Conservation (phyloP, 139 green algal genomes). For the Picochlorum sp. region DNA sequence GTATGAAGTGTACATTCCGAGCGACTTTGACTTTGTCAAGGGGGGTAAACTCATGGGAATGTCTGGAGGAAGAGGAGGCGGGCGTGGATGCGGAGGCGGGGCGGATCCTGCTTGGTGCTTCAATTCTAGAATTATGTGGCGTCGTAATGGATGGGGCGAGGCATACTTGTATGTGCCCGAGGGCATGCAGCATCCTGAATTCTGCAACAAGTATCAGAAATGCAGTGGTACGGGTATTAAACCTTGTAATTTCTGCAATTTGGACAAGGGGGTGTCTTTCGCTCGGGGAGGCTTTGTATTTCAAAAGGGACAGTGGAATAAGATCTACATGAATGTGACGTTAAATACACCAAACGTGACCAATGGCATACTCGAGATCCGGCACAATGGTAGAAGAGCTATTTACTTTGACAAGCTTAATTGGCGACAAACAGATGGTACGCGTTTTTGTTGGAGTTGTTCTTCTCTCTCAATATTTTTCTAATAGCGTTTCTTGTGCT, state of each 20-base stretch:
- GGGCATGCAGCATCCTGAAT: slow-evolving; percentile 10
- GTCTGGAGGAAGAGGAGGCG: neutral
- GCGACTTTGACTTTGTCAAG: slow-evolving; percentile 3
- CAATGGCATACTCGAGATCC: slow-evolving; percentile 13
- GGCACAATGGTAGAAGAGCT: slow-evolving; percentile 6
- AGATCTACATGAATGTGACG: slow-evolving; percentile 7
- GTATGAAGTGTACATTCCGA: slow-evolving; percentile 10
- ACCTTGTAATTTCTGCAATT: slow-evolving; percentile 10
- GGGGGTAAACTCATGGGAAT: slow-evolving; percentile 7
- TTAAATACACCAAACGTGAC: slow-evolving; percentile 6
- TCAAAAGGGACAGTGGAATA: slow-evolving; percentile 9
- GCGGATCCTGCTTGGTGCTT: slow-evolving; percentile 11
- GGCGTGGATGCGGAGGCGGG: slow-evolving; percentile 11
- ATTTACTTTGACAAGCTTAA: slow-evolving; percentile 12
- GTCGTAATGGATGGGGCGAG: slow-evolving; percentile 13
- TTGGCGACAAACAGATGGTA: neutral
- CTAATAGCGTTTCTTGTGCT: neutral
- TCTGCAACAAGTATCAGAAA: slow-evolving; percentile 5
- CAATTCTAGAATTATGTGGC: slow-evolving; percentile 17
- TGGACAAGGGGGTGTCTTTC: slow-evolving; percentile 5
- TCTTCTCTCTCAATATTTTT: neutral
- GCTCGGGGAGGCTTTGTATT: slow-evolving; percentile 10
- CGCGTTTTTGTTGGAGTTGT: neutral
- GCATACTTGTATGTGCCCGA: slow-evolving; percentile 20
- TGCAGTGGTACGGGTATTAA: neutral